phyloP scores from a whole-genome alignment of 2,329 filamentous ascomycete species.

The Sporothrix phasma region DNA sequence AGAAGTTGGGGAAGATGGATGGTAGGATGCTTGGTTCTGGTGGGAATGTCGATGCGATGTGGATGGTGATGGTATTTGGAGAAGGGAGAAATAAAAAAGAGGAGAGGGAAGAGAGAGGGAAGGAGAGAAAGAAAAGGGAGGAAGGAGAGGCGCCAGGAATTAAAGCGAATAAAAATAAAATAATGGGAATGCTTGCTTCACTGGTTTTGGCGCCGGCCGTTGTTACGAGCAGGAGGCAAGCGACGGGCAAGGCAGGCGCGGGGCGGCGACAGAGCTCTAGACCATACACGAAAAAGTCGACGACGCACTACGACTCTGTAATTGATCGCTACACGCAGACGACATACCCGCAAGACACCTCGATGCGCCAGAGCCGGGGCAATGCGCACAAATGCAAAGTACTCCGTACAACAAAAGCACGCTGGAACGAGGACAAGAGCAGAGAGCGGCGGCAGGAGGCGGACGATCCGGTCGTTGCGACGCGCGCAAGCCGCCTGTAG shows the following conservation, averaged over 20 bases:
- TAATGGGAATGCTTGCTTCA: conserved; percentile 5
- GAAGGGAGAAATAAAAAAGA: neutral
- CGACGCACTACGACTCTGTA: too few relatives aligned
- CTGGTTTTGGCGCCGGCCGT: neutral
- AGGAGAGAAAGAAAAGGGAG: neutral
- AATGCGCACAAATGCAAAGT: neutral
- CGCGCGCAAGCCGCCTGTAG: conserved; percentile 13
- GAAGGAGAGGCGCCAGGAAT: conserved; percentile 1
- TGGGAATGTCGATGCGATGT: neutral
- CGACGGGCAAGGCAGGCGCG: conserved; percentile 5
- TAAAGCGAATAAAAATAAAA: conserved; percentile 15
- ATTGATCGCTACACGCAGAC: too few relatives aligned
- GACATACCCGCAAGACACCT: too few relatives aligned
- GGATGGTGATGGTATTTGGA: neutral
- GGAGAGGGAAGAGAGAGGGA: neutral
- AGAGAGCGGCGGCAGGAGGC: neutral
- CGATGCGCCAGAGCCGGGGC: neutral
- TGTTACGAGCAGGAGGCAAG: conserved; percentile 1
- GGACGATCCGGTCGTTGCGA: conserved; percentile 13
- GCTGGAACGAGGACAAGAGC: neutral
- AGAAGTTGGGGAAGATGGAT: neutral
- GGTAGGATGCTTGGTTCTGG: neutral
- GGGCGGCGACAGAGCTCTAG: neutral
- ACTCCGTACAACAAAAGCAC: neutral
- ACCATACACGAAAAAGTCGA: neutral